Evolutionary conservation across 1,284 basidiomycete genomes (phyloP).

Genomic region (Mycena sp.): DNA sequence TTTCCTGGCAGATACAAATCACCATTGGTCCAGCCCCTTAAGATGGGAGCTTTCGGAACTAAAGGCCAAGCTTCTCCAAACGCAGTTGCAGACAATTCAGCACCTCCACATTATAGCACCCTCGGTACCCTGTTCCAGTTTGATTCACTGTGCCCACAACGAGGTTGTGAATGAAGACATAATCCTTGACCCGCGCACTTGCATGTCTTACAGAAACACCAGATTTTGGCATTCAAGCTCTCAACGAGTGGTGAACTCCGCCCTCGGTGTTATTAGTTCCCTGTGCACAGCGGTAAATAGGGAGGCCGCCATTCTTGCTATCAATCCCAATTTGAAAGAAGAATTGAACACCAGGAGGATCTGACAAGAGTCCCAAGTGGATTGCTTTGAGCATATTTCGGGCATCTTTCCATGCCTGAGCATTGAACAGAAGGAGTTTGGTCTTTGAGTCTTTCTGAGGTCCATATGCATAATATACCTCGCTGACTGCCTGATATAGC

Average conservation of each 20-base stretch:
- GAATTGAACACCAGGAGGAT: constrained; percentile 37
- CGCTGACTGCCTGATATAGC: constrained; percentile 34
- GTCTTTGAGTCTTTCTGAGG: constrained; percentile 42
- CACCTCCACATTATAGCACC: constrained; percentile 25
- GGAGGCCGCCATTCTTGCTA: constrained; percentile 22
- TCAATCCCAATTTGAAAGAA: constrained; percentile 26
- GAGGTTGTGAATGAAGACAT: constrained; percentile 31
- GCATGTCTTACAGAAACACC: constrained; percentile 34
- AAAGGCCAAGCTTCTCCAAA: neutral
- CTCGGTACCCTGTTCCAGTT: constrained; percentile 20
- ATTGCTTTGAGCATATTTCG: constrained; percentile 41
- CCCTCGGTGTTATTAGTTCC: constrained; percentile 34
- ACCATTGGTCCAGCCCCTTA: constrained; percentile 24
- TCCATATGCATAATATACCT: constrained; percentile 38
- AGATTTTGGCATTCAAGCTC: constrained; percentile 28
- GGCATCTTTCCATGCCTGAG: constrained; percentile 37
- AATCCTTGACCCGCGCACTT: constrained; percentile 27
- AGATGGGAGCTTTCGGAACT: neutral
- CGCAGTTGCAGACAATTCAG: neutral
- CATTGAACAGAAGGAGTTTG: constrained; percentile 36
- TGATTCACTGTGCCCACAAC: constrained; percentile 29
- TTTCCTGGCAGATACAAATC: constrained; percentile 12
- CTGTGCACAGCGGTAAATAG: constrained; percentile 25
- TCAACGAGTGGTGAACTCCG: constrained; percentile 32
- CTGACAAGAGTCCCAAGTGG: constrained; percentile 37